phyloP scores from a whole-genome alignment of 495 filamentous ascomycete genomes.

The Penicillium silybi region DNA sequence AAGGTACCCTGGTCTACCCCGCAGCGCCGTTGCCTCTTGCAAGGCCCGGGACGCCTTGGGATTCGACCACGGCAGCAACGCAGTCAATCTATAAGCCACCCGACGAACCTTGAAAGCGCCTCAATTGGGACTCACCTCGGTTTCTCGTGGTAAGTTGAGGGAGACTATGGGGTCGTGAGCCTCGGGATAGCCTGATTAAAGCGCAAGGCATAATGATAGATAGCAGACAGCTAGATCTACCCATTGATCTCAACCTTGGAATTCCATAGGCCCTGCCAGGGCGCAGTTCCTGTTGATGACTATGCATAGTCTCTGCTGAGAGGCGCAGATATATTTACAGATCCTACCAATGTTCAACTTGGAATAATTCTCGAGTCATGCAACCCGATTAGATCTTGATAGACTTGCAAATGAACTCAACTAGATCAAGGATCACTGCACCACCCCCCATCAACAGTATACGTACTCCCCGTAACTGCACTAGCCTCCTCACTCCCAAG shows the following conservation, averaged over 20 bases:
- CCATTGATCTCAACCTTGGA: not conserved
- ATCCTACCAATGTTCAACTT: no score
- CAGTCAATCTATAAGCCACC: not conserved
- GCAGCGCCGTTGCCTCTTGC: not conserved
- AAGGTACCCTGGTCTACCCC: not conserved
- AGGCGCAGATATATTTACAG: no score
- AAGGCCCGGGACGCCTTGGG: not conserved
- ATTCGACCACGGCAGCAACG: not conserved
- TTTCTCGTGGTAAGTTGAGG: not conserved
- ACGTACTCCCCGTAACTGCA: constrained; percentile 43
- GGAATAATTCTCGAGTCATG: no score
- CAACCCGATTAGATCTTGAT: no score
- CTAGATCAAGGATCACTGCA: constrained; percentile 11
- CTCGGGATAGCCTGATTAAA: not conserved
- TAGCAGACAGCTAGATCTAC: not conserved
- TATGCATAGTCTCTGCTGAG: no score
- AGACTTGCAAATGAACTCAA: no score
- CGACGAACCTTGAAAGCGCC: not conserved
- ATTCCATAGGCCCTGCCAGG: no score
- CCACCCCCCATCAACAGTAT: constrained; percentile 35
- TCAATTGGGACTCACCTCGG: not conserved
- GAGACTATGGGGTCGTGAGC: not conserved
- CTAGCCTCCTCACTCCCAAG: constrained; percentile 47
- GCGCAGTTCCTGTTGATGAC: no score
- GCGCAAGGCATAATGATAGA: not conserved